Evolutionary conservation across 1,284 basidiomycete species (phyloP), one percentile per base, ranked within the genome.

Genomic region (Kalmanozyma brasiliensis): DNA sequence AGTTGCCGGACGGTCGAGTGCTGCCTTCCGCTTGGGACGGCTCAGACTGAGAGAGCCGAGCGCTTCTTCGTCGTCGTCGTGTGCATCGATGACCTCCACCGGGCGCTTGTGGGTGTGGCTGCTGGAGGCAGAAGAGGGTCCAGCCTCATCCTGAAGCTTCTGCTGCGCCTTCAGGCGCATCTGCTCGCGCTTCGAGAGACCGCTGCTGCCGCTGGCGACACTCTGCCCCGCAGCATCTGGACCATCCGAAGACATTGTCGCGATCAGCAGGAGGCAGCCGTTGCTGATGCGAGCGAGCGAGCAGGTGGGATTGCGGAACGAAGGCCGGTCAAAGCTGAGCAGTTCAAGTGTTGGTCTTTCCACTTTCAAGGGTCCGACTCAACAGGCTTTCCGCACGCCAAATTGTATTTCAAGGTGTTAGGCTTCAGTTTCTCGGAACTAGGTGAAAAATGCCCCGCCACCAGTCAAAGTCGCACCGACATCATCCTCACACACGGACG

Each of bases 151-250:
- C 22, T 45, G 49, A 42, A 67, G 44, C 22, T 53, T 56, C 29
- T 58, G 53, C 59, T 68, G 65, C 34, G 65, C 65, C 24, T 68
- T 53, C 32, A 68, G 51, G 2, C 65, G 65, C 33, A 62, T 37
- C 32, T 45, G 24, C 40, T 68, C 65, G 20, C 65, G 65, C n/a
- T 62, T 53, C 16, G 53, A 46, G 22, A 68, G 55, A 8, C 59
- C 40, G 6, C 33, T 36, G 41, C 42, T 52, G 33, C 22, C 23
- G 23, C 44, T 46, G 8, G 45, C 49, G 9, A 29, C 59, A 7
- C 26, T 11, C 22, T 36, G 45, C 19, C 34, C 16, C 30, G 17
- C 19, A 29, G 19, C 23, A 23, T 22, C 19, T 16, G 37, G 40
- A 26, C 20, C 17, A 16, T 34, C 29, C 11, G 22, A 14, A 19